These are phyloP conservation scores for Apiospora aurea DNA, from an alignment of 2,329 filamentous ascomycete species.

Conservation along the genomic window DNA sequence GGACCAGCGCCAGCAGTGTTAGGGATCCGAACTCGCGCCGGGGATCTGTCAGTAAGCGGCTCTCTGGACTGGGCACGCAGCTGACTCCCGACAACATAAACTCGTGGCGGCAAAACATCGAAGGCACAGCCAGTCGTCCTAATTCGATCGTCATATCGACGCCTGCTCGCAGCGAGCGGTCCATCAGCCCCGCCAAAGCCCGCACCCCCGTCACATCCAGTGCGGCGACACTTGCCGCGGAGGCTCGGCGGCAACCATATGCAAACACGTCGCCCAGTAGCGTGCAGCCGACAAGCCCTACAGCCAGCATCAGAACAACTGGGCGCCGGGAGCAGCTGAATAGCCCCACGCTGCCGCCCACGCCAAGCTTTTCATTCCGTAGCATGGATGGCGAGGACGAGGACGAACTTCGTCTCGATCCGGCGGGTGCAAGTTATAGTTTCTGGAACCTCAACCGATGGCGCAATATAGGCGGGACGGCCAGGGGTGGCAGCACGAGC, in stretches of 20 bases:
- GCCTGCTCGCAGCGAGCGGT: constrained; percentile 58
- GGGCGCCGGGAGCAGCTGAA: neutral
- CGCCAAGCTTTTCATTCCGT: constrained; percentile 62
- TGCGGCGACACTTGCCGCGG: constrained; percentile 51
- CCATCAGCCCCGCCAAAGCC: constrained; percentile 60
- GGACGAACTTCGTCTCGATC: constrained; percentile 46
- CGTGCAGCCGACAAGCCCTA: constrained; percentile 28
- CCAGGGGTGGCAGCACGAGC: neutral
- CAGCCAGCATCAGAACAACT: constrained; percentile 35
- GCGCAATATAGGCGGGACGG: constrained; percentile 47
- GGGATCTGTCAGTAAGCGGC: constrained; percentile 57
- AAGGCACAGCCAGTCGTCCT: constrained; percentile 47
- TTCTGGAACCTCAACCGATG: constrained; percentile 67
- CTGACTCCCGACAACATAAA: constrained; percentile 77
- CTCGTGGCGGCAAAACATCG: constrained; percentile 80
- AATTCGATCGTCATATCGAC: constrained; percentile 43
- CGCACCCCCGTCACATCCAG: constrained; percentile 47
- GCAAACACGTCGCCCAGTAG: constrained; percentile 27
- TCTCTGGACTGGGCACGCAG: constrained; percentile 41
- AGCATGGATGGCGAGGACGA: constrained; percentile 50
- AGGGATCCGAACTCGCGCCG: constrained; percentile 55
- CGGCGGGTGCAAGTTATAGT: constrained; percentile 50
- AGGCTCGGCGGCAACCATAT: constrained; percentile 55
- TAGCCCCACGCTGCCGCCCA: constrained; percentile 49
- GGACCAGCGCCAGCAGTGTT: constrained; percentile 58